These are phyloP conservation scores for Russula virescens DNA, from an alignment of 768 basidiomycete species.

Conservation along the genomic window DNA sequence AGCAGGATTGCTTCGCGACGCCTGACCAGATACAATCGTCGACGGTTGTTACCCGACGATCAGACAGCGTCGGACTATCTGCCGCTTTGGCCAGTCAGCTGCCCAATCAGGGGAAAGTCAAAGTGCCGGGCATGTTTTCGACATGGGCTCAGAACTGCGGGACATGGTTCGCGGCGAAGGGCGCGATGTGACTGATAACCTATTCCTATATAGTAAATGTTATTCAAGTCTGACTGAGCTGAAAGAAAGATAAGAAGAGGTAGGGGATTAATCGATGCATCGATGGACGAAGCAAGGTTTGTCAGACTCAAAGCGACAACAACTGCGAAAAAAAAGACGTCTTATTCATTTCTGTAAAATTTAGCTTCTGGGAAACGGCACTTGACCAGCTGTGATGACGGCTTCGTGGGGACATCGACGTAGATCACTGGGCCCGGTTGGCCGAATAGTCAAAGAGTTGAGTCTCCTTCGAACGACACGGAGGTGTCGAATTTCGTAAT, in stretches of 20 bases:
- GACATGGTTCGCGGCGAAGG: constrained; percentile 46
- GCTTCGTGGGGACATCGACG: constrained; percentile 44
- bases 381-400: constrained; percentile 36
- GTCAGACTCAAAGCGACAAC: constrained; percentile 44
- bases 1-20: too few relatives aligned
- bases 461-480: constrained; percentile 37
- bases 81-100: too few relatives aligned
- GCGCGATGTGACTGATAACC: constrained; percentile 38
- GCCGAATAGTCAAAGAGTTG: constrained; percentile 34
- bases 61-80: too few relatives aligned
- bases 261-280: constrained; percentile 19
- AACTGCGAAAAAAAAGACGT: constrained; percentile 24
- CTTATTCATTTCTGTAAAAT: not conserved
- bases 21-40: too few relatives aligned
- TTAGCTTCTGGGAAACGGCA: not conserved
- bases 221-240: not conserved
- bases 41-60: too few relatives aligned
- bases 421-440: constrained; percentile 41
- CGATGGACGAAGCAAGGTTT: constrained; percentile 37
- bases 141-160: constrained; percentile 37
- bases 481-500: constrained; percentile 38
- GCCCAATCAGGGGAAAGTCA: too few relatives aligned
- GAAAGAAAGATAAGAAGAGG: not conserved
- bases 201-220: constrained; percentile 25
- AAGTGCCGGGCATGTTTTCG: too few relatives aligned